Conservation (phyloP, 345 rosid species). For the Toxicodendron radicans region DNA sequence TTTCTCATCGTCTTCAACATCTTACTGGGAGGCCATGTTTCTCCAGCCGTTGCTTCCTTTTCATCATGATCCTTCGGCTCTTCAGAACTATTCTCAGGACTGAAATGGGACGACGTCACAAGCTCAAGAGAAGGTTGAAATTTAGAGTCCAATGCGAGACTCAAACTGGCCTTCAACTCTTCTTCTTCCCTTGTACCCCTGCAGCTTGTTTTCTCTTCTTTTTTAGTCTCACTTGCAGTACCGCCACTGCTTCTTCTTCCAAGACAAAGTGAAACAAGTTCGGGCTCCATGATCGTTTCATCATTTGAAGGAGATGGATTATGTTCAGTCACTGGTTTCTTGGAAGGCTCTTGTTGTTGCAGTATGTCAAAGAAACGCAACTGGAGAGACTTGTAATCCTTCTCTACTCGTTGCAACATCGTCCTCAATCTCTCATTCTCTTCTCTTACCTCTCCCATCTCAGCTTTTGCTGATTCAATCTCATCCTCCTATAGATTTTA, state of each 20-base stretch:
- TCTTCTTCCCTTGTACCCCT: conserved; percentile 24
- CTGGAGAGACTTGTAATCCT: conserved; percentile 66
- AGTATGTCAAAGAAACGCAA: conserved; percentile 59
- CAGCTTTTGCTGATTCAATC: conserved; percentile 61
- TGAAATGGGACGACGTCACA: conserved; percentile 24
- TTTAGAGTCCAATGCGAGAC: conserved; percentile 52
- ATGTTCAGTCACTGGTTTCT: conserved; percentile 23
- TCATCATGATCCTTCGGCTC: conserved; percentile 37
- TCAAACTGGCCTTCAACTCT: conserved; percentile 48
- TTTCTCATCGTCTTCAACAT: conserved; percentile 41
- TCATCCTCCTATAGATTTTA: conserved; percentile 35
- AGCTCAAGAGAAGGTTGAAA: conserved; percentile 24
- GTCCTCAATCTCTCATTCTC: conserved; percentile 66
- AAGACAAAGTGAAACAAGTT: conserved; percentile 72
- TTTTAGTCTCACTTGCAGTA: conserved; percentile 24
- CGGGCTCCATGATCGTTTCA: conserved; percentile 36
- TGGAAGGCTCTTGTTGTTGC: conserved; percentile 39
- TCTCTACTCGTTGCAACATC: conserved; percentile 54
- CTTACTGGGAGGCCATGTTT: conserved; percentile 54
- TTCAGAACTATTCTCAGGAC: conserved; percentile 39
- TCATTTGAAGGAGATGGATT: conserved; percentile 12
- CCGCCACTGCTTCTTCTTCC: conserved; percentile 52
- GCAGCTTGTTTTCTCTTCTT: conserved; percentile 36
- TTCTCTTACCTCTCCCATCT: conserved; percentile 73
- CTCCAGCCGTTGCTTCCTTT: conserved; percentile 23